A percentile compares a stretch with the other conserved stretches of the same genome.
phyloP scores from a whole-genome alignment of 306 rosid genomes.

The Fragaria vesca region DNA sequence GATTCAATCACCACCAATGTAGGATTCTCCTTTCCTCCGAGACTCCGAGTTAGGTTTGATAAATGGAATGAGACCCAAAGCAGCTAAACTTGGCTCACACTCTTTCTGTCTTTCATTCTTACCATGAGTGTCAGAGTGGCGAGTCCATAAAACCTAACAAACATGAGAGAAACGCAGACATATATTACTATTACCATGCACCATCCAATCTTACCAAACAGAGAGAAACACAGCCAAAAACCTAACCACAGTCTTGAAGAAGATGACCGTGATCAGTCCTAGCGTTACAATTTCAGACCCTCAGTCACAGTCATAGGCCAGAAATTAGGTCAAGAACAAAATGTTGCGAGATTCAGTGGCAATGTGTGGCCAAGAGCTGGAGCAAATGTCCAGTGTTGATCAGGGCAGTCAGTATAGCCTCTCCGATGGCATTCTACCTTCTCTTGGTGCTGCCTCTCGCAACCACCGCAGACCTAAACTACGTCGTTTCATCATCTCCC shows the following conservation, averaged over 20 bases:
- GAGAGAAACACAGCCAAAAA: background rate
- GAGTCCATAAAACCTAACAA: background rate
- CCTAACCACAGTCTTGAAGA: background rate
- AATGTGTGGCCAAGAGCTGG: slow-evolving; percentile 14
- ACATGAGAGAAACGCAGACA: background rate
- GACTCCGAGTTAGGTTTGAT: background rate
- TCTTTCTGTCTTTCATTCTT: background rate
- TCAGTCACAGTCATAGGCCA: background rate
- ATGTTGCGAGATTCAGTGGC: slow-evolving; percentile 8
- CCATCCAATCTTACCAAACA: background rate
- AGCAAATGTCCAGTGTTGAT: slow-evolving; percentile 30
- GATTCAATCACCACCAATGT: background rate
- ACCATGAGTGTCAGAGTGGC: background rate
- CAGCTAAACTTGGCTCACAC: background rate
- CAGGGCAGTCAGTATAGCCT: slow-evolving; percentile 68
- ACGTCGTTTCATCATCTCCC: slow-evolving; percentile 39
- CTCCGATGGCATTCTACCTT: slow-evolving; percentile 50
- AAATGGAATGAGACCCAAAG: background rate
- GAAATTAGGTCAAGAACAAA: background rate
- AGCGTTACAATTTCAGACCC: too few relatives aligned
- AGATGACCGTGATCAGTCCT: background rate
- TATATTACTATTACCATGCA: background rate
- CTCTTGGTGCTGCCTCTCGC: slow-evolving; percentile 44
- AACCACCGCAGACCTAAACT: slow-evolving; percentile 29
- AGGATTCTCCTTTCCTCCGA: background rate